Evolutionary conservation across 1,284 basidiomycete genomes (phyloP), one percentile per base, ranked within the genome.

Genomic region (Puccinia horiana): DNA sequence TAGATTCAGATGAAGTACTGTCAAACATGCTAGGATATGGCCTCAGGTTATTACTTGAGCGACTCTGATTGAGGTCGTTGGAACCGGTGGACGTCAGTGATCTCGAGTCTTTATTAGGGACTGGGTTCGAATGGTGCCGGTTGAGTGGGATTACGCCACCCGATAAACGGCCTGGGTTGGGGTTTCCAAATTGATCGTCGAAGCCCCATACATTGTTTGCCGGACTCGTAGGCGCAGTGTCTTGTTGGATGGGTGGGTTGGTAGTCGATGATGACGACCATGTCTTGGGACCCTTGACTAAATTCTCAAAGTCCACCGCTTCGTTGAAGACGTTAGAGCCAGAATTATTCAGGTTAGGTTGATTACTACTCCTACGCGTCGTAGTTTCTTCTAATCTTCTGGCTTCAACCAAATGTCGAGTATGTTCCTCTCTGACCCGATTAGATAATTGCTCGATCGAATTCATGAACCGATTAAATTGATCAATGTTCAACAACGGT

Each of bases 401-500:
- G 3, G 93, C 92, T 86, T 95, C 93, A 44, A 92, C 91, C 20
- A 95, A 88, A 85, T 93, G 93, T 85, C 93, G 92, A 83, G 92
- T 89, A 85, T 96, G 94, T 86, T 96, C 94, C 84, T 90, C 90
- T 87, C 94, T 93, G 12, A 96, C 94, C 16, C 94, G 90, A 42
- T 92, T 91, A 23, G 92, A 91, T 77, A 89, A 86, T 29, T 85
- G 84, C n/a, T 86, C 85, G 80, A 88, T 87, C 35, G 78, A 95
- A 65, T 87, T 87, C 94, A 96, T 96, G 87, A 96, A 96, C 3
- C 92, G 91, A 83, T 92, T 90, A 86, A 98, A 99, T 87, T 99
- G 97, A 44, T 93, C 91, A 3, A 95, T 90, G 84, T 92, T 97
- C 40, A 98, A 88, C 54, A 98, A 86, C 76, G 95, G 95, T n/a